Percentiles rank a stretch among this genome's conserved stretches.
These are phyloP conservation scores for Magnaporthales sp. DNA, from an alignment of 2,329 filamentous ascomycete species.

Conservation along the genomic window DNA sequence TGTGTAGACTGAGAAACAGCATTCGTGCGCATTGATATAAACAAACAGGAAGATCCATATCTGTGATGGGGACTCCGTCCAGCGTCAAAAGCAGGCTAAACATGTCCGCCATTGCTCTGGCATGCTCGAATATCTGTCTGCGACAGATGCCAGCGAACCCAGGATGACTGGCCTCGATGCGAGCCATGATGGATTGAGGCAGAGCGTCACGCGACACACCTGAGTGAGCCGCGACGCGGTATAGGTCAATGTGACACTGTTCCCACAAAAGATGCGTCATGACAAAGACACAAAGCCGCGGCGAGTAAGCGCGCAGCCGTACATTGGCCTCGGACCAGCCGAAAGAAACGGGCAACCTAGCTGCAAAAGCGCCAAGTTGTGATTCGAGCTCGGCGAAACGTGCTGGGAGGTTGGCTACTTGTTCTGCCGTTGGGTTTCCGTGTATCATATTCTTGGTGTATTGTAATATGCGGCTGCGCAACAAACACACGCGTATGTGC, in stretches of 20 bases:
- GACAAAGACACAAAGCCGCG: conserved; percentile 46
- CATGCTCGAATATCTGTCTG: conserved; percentile 43
- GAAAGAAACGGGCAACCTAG: conserved; percentile 44
- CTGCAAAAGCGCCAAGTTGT: conserved; percentile 40
- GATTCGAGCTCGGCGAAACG: conserved; percentile 37
- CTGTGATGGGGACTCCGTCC: conserved; percentile 40
- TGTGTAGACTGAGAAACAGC: conserved; percentile 41
- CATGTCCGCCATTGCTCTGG: conserved; percentile 45
- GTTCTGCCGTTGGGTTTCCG: conserved; percentile 27
- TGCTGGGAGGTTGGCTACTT: conserved; percentile 32
- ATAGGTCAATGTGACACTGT: conserved; percentile 49
- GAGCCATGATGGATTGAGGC: conserved; percentile 31
- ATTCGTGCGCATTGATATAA: conserved; percentile 47
- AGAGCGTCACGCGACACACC: conserved; percentile 41
- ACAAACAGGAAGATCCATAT: conserved; percentile 46
- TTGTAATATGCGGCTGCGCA: conserved; percentile 45
- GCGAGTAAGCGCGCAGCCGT: conserved; percentile 46
- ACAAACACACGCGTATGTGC: conserved; percentile 46
- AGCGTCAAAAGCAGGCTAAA: conserved; percentile 42
- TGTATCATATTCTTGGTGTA: conserved; percentile 37
- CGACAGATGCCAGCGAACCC: conserved; percentile 39
- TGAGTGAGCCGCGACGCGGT: conserved; percentile 37
- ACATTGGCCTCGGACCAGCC: conserved; percentile 49
- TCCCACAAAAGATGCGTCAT: conserved; percentile 54
- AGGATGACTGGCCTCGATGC: conserved; percentile 28